phyloP scores from a whole-genome alignment of 1,284 basidiomycete species.

The Cronartium ribicola region DNA sequence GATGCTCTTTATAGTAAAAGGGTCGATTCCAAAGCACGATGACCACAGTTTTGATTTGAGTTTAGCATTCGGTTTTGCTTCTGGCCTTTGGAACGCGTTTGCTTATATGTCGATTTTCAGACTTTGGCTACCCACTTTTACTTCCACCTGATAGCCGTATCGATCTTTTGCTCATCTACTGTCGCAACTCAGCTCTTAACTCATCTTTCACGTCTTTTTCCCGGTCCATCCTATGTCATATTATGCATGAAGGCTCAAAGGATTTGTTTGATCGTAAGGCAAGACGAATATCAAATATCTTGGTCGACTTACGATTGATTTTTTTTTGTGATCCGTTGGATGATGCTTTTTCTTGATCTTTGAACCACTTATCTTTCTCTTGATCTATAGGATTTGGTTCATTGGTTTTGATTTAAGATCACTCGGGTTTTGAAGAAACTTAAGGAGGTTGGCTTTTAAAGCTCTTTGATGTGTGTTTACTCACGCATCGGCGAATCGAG shows the following conservation, averaged over 20 bases:
- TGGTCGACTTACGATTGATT: not conserved
- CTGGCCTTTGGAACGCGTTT: not conserved
- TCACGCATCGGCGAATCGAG: conserved; percentile 1
- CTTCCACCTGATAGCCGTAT: not conserved
- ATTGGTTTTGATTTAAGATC: too few species aligned
- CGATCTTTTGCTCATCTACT: not conserved
- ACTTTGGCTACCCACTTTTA: not conserved
- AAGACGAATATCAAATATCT: not conserved
- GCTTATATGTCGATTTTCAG: not conserved
- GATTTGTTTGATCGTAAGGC: conserved; percentile 12
- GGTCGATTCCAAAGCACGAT: conserved; percentile 3
- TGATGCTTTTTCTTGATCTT: not conserved
- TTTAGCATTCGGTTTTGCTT: not conserved
- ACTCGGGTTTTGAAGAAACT: too few species aligned
- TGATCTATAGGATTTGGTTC: too few species aligned
- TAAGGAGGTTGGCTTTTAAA: not conserved
- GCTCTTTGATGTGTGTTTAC: not conserved
- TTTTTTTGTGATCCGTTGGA: not conserved
- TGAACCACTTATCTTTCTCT: too few species aligned
- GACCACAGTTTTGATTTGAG: not conserved
- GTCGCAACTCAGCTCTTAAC: not conserved
- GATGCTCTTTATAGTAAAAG: conserved; percentile 3
- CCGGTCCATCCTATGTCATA: not conserved
- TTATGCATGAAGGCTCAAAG: not conserved
- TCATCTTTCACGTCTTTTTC: conserved; percentile 12